phyloP scores from a whole-genome alignment of 176 grass and related monocot species.

The Metroxylon sagu region DNA sequence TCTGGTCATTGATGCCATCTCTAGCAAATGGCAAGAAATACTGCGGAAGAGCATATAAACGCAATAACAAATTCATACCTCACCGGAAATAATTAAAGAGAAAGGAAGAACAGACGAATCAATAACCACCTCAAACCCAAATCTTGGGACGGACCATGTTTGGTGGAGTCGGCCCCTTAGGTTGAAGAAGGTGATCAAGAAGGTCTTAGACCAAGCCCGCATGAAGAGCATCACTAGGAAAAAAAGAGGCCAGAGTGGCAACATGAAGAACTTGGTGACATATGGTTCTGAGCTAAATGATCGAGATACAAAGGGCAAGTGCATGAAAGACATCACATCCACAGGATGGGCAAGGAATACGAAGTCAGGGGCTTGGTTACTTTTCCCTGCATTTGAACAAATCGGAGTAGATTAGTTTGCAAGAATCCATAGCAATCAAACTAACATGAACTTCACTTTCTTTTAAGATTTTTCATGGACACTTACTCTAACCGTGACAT shows the following conservation, averaged over 20 bases:
- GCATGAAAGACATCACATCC: slow-evolving; percentile 63
- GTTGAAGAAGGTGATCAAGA: slow-evolving; percentile 63
- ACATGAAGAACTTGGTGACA: slow-evolving; percentile 24
- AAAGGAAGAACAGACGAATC: background rate
- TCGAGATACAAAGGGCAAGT: slow-evolving; percentile 68
- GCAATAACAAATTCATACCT: no score
- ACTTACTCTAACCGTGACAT: no score
- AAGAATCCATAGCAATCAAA: background rate
- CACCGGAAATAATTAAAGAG: background rate
- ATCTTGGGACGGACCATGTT: slow-evolving; percentile 66
- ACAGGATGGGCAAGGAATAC: slow-evolving; percentile 86
- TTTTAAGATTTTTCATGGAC: background rate
- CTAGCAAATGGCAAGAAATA: slow-evolving; percentile 73
- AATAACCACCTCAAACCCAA: slow-evolving; percentile 59
- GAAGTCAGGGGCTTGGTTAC: slow-evolving; percentile 61
- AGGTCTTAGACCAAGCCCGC: slow-evolving; percentile 78
- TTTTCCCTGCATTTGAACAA: slow-evolving; percentile 38
- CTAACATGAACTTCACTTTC: background rate
- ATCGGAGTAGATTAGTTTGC: background rate
- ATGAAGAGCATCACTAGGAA: slow-evolving; percentile 48
- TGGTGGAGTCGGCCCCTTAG: slow-evolving; percentile 60
- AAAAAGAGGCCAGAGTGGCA: slow-evolving; percentile 45
- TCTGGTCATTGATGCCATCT: slow-evolving; percentile 74
- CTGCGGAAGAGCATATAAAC: slow-evolving; percentile 1
- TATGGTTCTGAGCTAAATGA: slow-evolving; percentile 50